Percentiles rank a stretch among this genome's conserved stretches.
These are phyloP conservation scores for Exophiala bonariae DNA, from an alignment of 2,329 filamentous ascomycete genomes.

Conservation along the genomic window DNA sequence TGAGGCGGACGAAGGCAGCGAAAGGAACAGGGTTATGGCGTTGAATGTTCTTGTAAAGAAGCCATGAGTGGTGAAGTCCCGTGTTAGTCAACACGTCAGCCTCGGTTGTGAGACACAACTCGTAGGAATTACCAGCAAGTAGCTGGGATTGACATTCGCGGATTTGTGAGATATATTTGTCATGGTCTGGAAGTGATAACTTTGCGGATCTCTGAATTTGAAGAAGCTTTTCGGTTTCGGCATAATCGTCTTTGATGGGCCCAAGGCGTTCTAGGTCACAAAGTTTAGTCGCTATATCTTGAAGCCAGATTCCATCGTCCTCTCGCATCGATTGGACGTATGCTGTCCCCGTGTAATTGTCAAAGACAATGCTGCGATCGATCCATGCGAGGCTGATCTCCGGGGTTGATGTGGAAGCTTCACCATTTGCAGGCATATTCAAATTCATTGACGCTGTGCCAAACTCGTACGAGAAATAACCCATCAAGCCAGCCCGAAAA, in stretches of 20 bases:
- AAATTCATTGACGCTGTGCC: constrained; percentile 53
- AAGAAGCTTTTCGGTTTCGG: constrained; percentile 28
- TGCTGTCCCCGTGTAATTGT: constrained; percentile 63
- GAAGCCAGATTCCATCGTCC: constrained; percentile 50
- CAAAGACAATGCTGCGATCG: constrained; percentile 73
- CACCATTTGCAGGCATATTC: constrained; percentile 49
- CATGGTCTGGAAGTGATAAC: constrained; percentile 38
- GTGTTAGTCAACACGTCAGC: constrained; percentile 58
- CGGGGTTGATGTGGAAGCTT: constrained; percentile 45
- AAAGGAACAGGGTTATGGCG: constrained; percentile 78
- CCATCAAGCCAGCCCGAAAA: constrained; percentile 83
- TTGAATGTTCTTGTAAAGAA: constrained; percentile 70
- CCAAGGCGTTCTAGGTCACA: background rate
- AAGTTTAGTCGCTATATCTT: constrained; percentile 30
- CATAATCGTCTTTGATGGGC: constrained; percentile 30
- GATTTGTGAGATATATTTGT: constrained; percentile 67
- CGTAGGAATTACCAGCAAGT: constrained; percentile 77
- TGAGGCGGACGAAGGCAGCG: constrained; percentile 75
- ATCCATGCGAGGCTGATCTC: constrained; percentile 78
- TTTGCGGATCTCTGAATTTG: constrained; percentile 26
- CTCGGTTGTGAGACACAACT: constrained; percentile 78
- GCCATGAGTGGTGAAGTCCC: constrained; percentile 56
- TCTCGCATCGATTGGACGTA: constrained; percentile 67
- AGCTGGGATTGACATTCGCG: constrained; percentile 69
- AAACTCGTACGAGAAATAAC: constrained; percentile 82